Evolutionary conservation across 768 basidiomycete species (phyloP), one percentile per base, ranked within the genome.

Genomic region (Russula olivacea): DNA sequence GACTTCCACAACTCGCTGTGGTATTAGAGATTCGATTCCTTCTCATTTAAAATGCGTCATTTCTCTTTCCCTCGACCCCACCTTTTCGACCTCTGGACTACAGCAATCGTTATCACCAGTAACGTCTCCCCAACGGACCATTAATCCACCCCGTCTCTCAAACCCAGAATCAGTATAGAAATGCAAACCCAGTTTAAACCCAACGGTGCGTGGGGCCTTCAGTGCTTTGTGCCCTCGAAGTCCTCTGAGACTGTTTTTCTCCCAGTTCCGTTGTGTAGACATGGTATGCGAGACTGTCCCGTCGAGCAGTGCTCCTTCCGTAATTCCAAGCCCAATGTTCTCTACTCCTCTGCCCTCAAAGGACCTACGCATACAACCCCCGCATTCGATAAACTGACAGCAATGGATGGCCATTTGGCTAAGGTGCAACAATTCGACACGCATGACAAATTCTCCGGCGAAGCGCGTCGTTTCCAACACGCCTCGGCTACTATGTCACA

Each of bases 211-310:
- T 58, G 41, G 6, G 1, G 1, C 0, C 28, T 4, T 59, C 45
- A 14, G 1, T 25, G 47, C 10, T 8, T 14, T 21, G 5, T 8
- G 9, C 23, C 10, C 14, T 14, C 6, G 12, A 4, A 10, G 11
- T 30, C 28, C 8, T 48, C 51, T 59, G 28, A 59, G 21, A 12
- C 25, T n/a, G 4, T 41, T 14, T 17, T 17, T 19, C 38, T 34
- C 5, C 30, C 10, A 63, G 62, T 8, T 41, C 53, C 47, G 12
- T 32, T 55, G 28, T 63, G 58, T 28, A 59, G 43, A 49, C 9
- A 63, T 21, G 58, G 62, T 4, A 55, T 58, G 58, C 52, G 51
- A 8, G 52, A 63, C 17, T 59, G 62, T 15, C 52, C 58, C 10
- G 21, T 54, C 30, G 11, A 41, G 2, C 58, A 43, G 23, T 59